Evolutionary conservation across 116 monocot species (phyloP).

Genomic region (Zostera marina): DNA sequence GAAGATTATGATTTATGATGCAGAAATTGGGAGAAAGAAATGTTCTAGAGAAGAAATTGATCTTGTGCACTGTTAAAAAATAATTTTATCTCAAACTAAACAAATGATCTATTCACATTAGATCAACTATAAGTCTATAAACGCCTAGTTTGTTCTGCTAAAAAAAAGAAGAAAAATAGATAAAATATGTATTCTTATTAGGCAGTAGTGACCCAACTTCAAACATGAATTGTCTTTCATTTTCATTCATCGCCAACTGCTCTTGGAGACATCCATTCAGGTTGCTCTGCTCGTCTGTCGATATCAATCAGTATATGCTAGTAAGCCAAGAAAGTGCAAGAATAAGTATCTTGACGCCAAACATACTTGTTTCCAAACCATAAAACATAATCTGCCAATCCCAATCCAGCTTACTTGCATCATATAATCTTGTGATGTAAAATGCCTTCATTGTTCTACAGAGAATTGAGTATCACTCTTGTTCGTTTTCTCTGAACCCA

Average conservation of each 20-base stretch:
- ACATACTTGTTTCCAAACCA: not conserved
- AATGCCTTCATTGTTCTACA: not conserved
- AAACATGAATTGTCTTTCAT: not conserved
- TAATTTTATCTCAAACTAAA: too few species aligned
- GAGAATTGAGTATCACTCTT: not conserved
- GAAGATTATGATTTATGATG: too few species aligned
- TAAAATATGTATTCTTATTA: too few species aligned
- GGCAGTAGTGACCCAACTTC: not conserved
- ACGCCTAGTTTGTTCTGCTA: not conserved
- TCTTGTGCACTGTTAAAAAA: too few species aligned
- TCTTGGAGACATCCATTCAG: slow-evolving; percentile 4
- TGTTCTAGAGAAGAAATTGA: too few species aligned
- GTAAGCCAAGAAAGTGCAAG: too few species aligned
- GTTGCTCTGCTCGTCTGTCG: not conserved
- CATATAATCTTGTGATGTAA: not conserved
- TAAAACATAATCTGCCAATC: not conserved
- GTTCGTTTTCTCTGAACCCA: not conserved
- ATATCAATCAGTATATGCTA: too few species aligned
- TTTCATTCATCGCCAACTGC: not conserved
- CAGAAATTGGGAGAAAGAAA: too few species aligned
- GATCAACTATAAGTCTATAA: not conserved
- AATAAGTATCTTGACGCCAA: too few species aligned
- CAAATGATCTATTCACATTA: too few species aligned
- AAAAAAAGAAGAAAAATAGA: too few species aligned
- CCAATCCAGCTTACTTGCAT: not conserved